Evolutionary conservation across 257 asterid genomes (phyloP), one percentile per base, ranked within the genome.

Genomic region (Gentiana macrophylla): DNA sequence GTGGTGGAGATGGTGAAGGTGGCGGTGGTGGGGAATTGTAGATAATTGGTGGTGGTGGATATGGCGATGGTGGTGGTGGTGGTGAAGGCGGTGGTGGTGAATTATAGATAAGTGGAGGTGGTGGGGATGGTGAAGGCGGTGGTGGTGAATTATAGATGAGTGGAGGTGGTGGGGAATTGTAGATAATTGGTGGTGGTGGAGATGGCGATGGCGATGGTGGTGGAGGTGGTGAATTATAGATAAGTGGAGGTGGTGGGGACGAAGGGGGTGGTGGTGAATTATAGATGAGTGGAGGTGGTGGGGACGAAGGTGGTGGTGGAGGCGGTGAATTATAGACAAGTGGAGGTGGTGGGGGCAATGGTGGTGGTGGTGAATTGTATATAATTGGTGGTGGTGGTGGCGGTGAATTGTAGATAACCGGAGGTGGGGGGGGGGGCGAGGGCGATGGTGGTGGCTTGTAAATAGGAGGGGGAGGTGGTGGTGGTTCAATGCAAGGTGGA

Each of bases 161-260:
- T 1, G 65, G 65, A 4, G 82, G 88, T 1, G 82, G 82, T 2
- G 85, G 81, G 6, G 81, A 77, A 13, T 84, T 79, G 41, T 89
- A 92, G 12, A 48, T 46, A 6, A 87, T 60, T 1, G 96, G 96
- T 62, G 96, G 94, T 52, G 74, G 73, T 7, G 95, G 95, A 44
- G 84, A 35, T 24, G 95, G 96, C 0, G 95, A 94, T 1, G 93
- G 94, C 6, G 80, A 63, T 11, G 73, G 72, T 5, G 68, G 64
- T 32, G 75, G 62, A 12, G 76, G 65, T 12, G 72, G 62, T 0
- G 50, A 13, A 46, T 62, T 47, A 35, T 59, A 62, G 4, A 59
- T 64, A 15, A 65, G n/a, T 49, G 74, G 63, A 2, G 75, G 71
- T 0, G 74, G 65, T 37, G 24, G 24, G 24, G 24, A 24, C 0